These are phyloP conservation scores for Pascua sp. DNA, from an alignment of 1,284 basidiomycete species.

Conservation along the genomic window DNA sequence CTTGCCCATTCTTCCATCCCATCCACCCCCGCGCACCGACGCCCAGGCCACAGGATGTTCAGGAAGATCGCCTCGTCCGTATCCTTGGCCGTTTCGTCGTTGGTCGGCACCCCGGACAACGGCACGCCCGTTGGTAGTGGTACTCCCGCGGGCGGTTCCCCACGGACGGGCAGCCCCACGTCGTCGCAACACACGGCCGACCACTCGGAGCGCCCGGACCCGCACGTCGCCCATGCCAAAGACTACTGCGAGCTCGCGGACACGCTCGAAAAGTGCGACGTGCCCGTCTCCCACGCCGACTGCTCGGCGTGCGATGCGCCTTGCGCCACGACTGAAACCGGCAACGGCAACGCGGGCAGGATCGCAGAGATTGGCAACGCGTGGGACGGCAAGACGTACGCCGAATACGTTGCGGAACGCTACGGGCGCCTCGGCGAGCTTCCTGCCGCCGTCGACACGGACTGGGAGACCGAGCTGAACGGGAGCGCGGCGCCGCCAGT, in stretches of 20 bases:
- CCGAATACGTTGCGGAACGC: slow-evolving; percentile 29
- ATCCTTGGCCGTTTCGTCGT: slow-evolving; percentile 18
- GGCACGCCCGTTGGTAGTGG: no score
- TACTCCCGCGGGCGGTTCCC: no score
- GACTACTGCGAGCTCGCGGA: slow-evolving; percentile 39
- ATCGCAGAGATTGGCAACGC: slow-evolving; percentile 23
- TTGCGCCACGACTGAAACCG: slow-evolving; percentile 57
- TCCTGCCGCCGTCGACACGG: slow-evolving; percentile 65
- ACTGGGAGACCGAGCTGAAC: slow-evolving; percentile 72
- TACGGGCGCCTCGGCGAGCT: slow-evolving; percentile 67
- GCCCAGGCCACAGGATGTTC: slow-evolving; percentile 23
- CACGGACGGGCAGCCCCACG: not conserved
- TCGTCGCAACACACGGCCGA: not conserved
- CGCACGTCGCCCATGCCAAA: not conserved
- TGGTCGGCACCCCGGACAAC: not conserved
- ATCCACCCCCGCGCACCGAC: not conserved
- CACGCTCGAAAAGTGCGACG: slow-evolving; percentile 53
- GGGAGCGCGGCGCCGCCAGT: slow-evolving; percentile 77
- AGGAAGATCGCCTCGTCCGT: slow-evolving; percentile 36
- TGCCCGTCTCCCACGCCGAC: slow-evolving; percentile 66
- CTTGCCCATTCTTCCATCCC: not conserved
- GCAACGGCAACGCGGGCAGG: slow-evolving; percentile 30
- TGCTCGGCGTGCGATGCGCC: slow-evolving; percentile 74
- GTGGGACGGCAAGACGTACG: slow-evolving; percentile 38
- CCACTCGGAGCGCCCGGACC: no score